phyloP scores from a whole-genome alignment of 2,329 filamentous ascomycete species.

The Fusarium poae region DNA sequence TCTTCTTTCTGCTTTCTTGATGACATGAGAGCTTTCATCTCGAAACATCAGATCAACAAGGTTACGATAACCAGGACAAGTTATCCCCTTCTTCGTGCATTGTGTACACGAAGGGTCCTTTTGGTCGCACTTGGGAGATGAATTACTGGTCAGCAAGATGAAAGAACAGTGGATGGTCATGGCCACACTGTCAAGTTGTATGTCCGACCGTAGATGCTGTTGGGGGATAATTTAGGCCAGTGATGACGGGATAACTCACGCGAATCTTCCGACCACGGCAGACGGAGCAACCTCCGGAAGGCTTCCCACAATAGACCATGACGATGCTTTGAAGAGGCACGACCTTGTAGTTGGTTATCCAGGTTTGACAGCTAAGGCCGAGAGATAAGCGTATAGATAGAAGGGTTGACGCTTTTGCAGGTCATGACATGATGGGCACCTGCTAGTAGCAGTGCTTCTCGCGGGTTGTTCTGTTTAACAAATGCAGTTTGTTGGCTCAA shows the following conservation, averaged over 20 bases:
- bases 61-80: conserved; percentile 68
- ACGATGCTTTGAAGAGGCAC: conserved; percentile 52
- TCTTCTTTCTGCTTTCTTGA: conserved; percentile 62
- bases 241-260: conserved; percentile 55
- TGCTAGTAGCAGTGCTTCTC: conserved; percentile 9
- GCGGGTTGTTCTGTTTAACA: not conserved
- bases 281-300: conserved; percentile 68
- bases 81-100: conserved; percentile 64
- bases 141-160: conserved; percentile 15
- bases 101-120: conserved; percentile 65
- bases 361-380: conserved; percentile 10
- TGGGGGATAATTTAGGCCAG: conserved; percentile 1
- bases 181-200: conserved; percentile 2
- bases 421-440: conserved; percentile 42
- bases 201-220: not conserved
- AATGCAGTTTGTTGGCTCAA: conserved; percentile 11
- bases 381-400: conserved; percentile 3
- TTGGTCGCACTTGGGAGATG: conserved; percentile 63
- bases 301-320: conserved; percentile 71
- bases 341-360: conserved; percentile 7
- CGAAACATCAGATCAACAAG: conserved; percentile 70
- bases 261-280: conserved; percentile 69
- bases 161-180: conserved; percentile 2
- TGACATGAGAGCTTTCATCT: conserved; percentile 68
- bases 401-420: conserved; percentile 24